Evolutionary conservation across 345 rosid genomes (phyloP), one percentile per base, ranked within the genome.

Genomic region (Linum usitatissimum): DNA sequence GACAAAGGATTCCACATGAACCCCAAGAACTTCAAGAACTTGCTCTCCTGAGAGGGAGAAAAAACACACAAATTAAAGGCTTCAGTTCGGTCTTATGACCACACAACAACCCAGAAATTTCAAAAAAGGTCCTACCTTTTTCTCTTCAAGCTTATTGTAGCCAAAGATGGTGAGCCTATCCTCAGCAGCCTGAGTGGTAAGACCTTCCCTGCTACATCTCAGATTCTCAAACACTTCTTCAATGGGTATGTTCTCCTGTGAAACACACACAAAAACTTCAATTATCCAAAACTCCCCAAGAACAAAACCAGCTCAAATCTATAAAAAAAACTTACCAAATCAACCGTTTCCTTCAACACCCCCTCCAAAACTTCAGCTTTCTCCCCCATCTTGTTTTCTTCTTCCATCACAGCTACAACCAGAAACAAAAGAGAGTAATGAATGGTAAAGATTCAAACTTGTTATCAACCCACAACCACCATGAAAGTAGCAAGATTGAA

Each of bases 1-100:
- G 98, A 92, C 57, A 92, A 84, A 71, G 99, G 99, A 70, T 92
- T 92, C 99, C 99, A 92, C 99, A 92, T 90, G 70, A 92, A 92
- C 19, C 98, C 96, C 80, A 89, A 73, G 71, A 83, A 92, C 64
- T 89, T 92, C 74, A 92, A 58, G 62, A 92, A 65, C 74, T 92
- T 92, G 73, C 98, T 87, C 74, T 89, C 98, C 98, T 92, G 82
- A 45, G 17, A 45, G 3, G 15, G 17, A 45, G 4, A 63, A 56
- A 49, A 61, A 62, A 55, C 19, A 49, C 23, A 68, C 38, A 49
- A 57, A 54, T 62, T 0, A 45, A 61, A 68, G 6, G 49, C 17
- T 12, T 45, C 17, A 45, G 4, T 2, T 45, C 57, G 30, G n/a
- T 21, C 28, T 59, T 6, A 12, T 18, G 6, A 56, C 8, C 19